A percentile compares a stretch with the other conserved stretches of the same genome.
phyloP scores from a whole-genome alignment of 2,329 filamentous ascomycete genomes.

The Ascomycota sp. region DNA sequence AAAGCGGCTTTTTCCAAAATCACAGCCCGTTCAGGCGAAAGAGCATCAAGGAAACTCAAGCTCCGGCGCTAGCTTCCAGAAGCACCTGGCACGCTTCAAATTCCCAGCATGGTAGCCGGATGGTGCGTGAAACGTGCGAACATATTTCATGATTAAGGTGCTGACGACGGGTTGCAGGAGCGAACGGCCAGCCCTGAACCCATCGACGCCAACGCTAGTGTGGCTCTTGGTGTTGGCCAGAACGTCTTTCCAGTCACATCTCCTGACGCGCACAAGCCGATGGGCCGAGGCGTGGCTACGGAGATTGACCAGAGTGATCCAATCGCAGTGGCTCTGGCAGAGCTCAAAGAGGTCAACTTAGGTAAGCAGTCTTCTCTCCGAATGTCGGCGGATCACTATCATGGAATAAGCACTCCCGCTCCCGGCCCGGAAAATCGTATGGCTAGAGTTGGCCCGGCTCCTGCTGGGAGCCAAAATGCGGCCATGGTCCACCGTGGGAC shows the following conservation, averaged over 20 bases:
- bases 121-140: slow-evolving; percentile 1
- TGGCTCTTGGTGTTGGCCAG: slow-evolving; percentile 82
- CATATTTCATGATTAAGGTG: not conserved
- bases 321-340: slow-evolving; percentile 76
- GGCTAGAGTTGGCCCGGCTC: slow-evolving; percentile 34
- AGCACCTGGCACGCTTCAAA: slow-evolving; percentile 35
- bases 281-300: slow-evolving; percentile 10
- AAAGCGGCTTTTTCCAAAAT: slow-evolving; percentile 79
- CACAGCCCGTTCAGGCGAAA: slow-evolving; percentile 83
- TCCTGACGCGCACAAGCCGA: slow-evolving; percentile 34
- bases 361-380: slow-evolving; percentile 58
- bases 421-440: slow-evolving; percentile 23
- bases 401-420: slow-evolving; percentile 71
- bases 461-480: slow-evolving; percentile 21
- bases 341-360: slow-evolving; percentile 61
- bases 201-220: slow-evolving; percentile 74
- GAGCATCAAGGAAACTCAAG: slow-evolving; percentile 50
- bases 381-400: slow-evolving; percentile 89
- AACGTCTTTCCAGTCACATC: slow-evolving; percentile 88
- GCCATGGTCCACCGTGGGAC: slow-evolving; percentile 44
- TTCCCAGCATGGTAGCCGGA: slow-evolving; percentile 3
- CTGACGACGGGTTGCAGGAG: slow-evolving; percentile 9
- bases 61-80: slow-evolving; percentile 19
- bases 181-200: slow-evolving; percentile 50
- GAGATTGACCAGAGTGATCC: slow-evolving; percentile 51